Base-by-base conservation (phyloP, 495 filamentous ascomycete species). In the Choiromyces venosus region DNA sequence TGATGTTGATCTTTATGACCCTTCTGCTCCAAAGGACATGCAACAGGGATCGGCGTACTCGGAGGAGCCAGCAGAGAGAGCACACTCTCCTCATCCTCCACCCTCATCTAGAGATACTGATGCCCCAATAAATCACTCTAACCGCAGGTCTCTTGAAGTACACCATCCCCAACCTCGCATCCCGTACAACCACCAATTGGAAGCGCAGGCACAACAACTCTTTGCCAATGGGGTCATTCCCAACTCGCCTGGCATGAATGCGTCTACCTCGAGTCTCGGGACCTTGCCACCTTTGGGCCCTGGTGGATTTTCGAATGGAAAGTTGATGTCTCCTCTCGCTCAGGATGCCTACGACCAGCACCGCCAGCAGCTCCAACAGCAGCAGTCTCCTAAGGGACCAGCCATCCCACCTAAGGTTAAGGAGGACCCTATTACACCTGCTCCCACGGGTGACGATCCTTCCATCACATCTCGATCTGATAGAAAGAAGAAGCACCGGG, bases 1-100 rank as follows among this genome's bases (percentile, higher is more conserved):
- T 21, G 79, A 81, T 44, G 68, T 81, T 69, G 78, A 81, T 74
- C 81, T 79, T 52, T 81, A 80, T 80, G 80, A 81, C 44, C 74
- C 77, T n/a, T 66, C 71, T 67, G 67, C 65, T 35, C 52, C 52
- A 10, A 78, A 79, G 76, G 71, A 70, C 33, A 74, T 67, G 1
- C 77, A 73, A 40, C 44, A 65, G 56, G 77, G 79, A 65, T 77
- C 70, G 14, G 74, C 75, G 25, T 75, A 74, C 70, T 81, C 76
- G 19, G 76, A 81, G 56, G 72, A 71, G 9, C 79, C 74, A 68
- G 70, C 72, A 25, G 71, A 74, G 69, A 71, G 73, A 36, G 66
- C 69, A 33, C 69, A 64, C 52, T 81, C 80, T 18, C 80, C 80
- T 14, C 56, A 76, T 25, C 71, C 79, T 25, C 74, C 74, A 37